These are phyloP conservation scores for Talaromyces adpressus DNA, from an alignment of 495 filamentous ascomycete genomes.

Conservation along the genomic window DNA sequence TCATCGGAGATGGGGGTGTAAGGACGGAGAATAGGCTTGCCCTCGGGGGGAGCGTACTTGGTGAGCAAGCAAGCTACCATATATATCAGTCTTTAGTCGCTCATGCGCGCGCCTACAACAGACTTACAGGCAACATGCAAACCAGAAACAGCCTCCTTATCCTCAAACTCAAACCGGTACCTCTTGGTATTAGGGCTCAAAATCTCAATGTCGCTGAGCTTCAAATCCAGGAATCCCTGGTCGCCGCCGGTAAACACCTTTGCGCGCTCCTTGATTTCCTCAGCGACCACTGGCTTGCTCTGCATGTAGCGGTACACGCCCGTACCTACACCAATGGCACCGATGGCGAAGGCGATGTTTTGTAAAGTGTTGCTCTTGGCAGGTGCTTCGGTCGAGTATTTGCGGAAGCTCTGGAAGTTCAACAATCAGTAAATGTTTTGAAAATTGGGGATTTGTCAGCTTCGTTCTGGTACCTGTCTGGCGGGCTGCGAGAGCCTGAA, in stretches of 20 bases:
- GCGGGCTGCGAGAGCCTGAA: conserved; percentile 43
- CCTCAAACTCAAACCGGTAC: conserved; percentile 75
- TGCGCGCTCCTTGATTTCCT: conserved; percentile 29
- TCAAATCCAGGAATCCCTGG: conserved; percentile 74
- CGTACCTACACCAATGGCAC: conserved; percentile 33
- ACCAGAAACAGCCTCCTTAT: conserved; percentile 76
- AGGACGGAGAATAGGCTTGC: conserved; percentile 79
- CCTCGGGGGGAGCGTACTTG: conserved; percentile 71
- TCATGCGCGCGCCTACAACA: background rate
- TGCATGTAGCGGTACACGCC: conserved; percentile 39
- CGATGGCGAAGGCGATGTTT: conserved; percentile 34
- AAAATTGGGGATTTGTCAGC: background rate
- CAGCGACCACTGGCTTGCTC: conserved; percentile 19
- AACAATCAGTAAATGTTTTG: background rate
- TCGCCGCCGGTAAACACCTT: conserved; percentile 75
- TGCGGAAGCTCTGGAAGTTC: conserved; percentile 38
- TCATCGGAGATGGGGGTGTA: conserved; percentile 91
- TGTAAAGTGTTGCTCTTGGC: conserved; percentile 33
- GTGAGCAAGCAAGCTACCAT: conserved; percentile 67
- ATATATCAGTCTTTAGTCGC: background rate
- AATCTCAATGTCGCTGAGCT: conserved; percentile 67
- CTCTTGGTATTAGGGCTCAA: conserved; percentile 89
- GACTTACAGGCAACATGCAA: conserved; percentile 64
- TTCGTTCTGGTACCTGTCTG: conserved; percentile 34
- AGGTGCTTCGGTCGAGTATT: conserved; percentile 42